Evolutionary conservation across 2,329 filamentous ascomycete species (phyloP).

Genomic region (Verticillium albo-atrum): DNA sequence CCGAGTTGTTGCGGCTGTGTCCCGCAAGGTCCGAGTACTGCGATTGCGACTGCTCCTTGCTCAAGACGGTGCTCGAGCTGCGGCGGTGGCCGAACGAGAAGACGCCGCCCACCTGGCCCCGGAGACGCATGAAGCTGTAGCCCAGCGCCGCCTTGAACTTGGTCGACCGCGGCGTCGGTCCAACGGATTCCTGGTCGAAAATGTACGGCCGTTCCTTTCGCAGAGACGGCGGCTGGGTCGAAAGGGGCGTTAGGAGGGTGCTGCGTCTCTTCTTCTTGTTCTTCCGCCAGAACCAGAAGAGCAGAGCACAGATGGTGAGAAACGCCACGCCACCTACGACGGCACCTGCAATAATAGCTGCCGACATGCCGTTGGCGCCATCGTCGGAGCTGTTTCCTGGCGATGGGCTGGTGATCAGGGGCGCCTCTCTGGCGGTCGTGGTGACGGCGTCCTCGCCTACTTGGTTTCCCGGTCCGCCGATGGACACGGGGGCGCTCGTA

Average conservation of each 20-base stretch:
- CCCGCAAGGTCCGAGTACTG: conserved; percentile 7
- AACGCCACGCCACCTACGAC: conserved; percentile 44
- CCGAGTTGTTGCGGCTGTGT: conserved; percentile 35
- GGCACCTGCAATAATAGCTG: conserved; percentile 44
- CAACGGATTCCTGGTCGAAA: conserved; percentile 42
- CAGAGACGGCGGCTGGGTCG: conserved; percentile 21
- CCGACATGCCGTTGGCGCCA: conserved; percentile 20
- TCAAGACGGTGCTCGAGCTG: conserved; percentile 8
- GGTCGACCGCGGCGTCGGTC: conserved; percentile 40
- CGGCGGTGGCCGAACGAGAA: conserved; percentile 16
- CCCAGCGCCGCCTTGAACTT: conserved; percentile 35
- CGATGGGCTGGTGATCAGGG: background rate
- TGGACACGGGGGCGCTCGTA: background rate
- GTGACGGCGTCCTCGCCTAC: conserved; percentile 5
- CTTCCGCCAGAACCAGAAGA: conserved; percentile 48
- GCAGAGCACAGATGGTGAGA: conserved; percentile 39
- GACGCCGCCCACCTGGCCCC: conserved; percentile 24
- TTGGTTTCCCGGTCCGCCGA: conserved; percentile 3
- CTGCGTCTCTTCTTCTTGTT: conserved; percentile 38
- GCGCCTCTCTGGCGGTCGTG: background rate
- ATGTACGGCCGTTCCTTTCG: conserved; percentile 25
- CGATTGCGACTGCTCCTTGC: conserved; percentile 25
- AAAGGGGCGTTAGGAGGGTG: conserved; percentile 45
- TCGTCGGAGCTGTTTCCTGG: conserved; percentile 15
- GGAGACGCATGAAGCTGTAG: conserved; percentile 28